A percentile compares a stretch with the other conserved stretches of the same genome.
phyloP scores from a whole-genome alignment of 805 yeast genomes.

The Teunomyces barrocoloradensis region DNA sequence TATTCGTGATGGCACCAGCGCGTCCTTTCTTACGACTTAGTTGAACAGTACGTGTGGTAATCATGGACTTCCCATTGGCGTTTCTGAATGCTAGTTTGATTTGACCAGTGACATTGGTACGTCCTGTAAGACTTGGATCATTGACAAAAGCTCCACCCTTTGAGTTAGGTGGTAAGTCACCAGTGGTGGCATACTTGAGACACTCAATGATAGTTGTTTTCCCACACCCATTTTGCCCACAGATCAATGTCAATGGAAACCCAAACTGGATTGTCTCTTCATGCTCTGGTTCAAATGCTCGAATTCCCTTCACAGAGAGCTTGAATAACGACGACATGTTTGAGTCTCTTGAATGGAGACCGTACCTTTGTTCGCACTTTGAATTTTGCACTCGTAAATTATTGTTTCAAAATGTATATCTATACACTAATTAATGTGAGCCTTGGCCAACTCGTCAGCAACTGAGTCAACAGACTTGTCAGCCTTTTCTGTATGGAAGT shows the following conservation, averaged over 20 bases:
- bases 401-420: background rate
- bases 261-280: constrained; percentile 88
- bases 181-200: constrained; percentile 89
- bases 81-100: constrained; percentile 82
- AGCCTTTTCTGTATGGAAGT: constrained; percentile 37
- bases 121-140: constrained; percentile 80
- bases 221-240: constrained; percentile 96
- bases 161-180: constrained; percentile 92
- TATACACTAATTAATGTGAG: constrained; percentile 37
- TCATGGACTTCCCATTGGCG: constrained; percentile 73
- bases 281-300: constrained; percentile 86
- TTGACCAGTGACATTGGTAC: constrained; percentile 81
- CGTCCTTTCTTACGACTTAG: constrained; percentile 49
- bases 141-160: constrained; percentile 95
- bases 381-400: background rate
- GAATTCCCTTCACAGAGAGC: constrained; percentile 70
- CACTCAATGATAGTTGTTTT: constrained; percentile 96
- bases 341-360: background rate
- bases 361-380: background rate
- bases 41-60: constrained; percentile 83
- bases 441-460: constrained; percentile 56
- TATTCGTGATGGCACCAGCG: constrained; percentile 39
- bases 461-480: constrained; percentile 54
- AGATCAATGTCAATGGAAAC: constrained; percentile 85
- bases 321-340: constrained; percentile 42